Evolutionary conservation across 495 filamentous ascomycete species (phyloP), one percentile per base, ranked within the genome.

Genomic region (Daldinia childiae): DNA sequence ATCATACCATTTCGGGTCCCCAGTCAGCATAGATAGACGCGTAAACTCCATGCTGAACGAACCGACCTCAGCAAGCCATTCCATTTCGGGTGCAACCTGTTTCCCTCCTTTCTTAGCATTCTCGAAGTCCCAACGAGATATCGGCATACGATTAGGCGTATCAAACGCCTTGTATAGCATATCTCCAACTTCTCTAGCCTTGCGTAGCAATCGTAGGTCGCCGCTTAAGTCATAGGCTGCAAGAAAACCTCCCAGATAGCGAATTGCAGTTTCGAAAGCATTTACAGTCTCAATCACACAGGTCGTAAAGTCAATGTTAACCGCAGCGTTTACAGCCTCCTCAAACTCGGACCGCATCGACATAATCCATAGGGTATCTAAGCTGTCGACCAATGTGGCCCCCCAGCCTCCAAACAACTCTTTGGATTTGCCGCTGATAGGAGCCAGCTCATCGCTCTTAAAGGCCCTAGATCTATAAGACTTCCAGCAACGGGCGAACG

Each of bases 291-390:
- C 54, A 7, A 68, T 59, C 3, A 84, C 83, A 30, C 85, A 91
- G 2, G 87, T 91, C 0, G 88, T 92, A 74, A 98, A 98, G 82
- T 93, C 89, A 72, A 98, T 97, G 45, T 88, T 82, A 50, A 84
- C 83, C 6, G 92, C 86, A 32, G 91, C 86, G 58, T 88, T 82
- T 14, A 94, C 88, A 19, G 93, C 94, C 57, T 91, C 89, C 36
- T 92, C 85, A 75, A 98, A 98, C 58, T 97, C 93, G n/a, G 91
- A 83, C 77, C 89, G 87, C 80, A 97, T 67, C 5, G 85, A 92
- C 94, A 97, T 95, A 64, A 98, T 95, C 93, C 93, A 98, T 11
- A 98, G 78, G 0, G 93, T 94, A 80, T 98, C 95, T 56, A 98
- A 80, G n/a, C 90, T 82, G 83, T 98, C 95, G 2, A 98, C 93